phyloP scores from a whole-genome alignment of 768 basidiomycete species.

The Auricularia sp. region DNA sequence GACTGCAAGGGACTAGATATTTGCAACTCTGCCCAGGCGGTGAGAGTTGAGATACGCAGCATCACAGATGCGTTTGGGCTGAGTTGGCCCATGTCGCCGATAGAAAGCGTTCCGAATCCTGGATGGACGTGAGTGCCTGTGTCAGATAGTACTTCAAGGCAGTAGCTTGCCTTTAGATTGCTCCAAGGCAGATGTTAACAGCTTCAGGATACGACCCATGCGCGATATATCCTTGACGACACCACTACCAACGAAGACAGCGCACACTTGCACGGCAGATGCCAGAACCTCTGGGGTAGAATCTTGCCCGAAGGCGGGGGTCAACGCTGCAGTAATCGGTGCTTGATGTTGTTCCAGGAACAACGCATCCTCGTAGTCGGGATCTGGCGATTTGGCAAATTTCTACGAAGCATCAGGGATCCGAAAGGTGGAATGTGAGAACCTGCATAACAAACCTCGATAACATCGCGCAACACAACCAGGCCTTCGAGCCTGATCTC shows the following conservation, averaged over 20 bases:
- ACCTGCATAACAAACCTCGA: slow-evolving; percentile 48
- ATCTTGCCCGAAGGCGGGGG: slow-evolving; percentile 91
- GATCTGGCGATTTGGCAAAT: slow-evolving; percentile 80
- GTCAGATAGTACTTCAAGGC: neutral
- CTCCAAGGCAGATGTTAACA: slow-evolving; percentile 78
- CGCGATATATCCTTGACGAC: slow-evolving; percentile 80
- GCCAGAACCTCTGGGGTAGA: slow-evolving; percentile 93
- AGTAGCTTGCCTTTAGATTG: slow-evolving; percentile 67
- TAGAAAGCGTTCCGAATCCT: slow-evolving; percentile 77
- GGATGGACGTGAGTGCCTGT: slow-evolving; percentile 2
- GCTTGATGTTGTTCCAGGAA: slow-evolving; percentile 97
- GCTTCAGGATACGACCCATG: slow-evolving; percentile 91
- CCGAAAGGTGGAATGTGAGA: neutral
- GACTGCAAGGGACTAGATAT: slow-evolving; percentile 61
- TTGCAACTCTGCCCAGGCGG: slow-evolving; percentile 92
- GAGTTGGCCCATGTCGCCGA: slow-evolving; percentile 79
- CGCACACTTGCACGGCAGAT: slow-evolving; percentile 86
- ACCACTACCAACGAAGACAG: slow-evolving; percentile 90
- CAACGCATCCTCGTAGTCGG: slow-evolving; percentile 82
- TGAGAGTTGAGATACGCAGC: slow-evolving; percentile 83
- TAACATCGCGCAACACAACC: slow-evolving; percentile 81
- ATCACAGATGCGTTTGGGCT: slow-evolving; percentile 93
- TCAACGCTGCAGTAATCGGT: slow-evolving; percentile 93
- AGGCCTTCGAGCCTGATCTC: slow-evolving; percentile 90
- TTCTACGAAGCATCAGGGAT: slow-evolving; percentile 38